Percentiles rank a stretch among this genome's conserved stretches.
These are phyloP conservation scores for Colletotrichum caudatum DNA, from an alignment of 2,329 filamentous ascomycete genomes.

Conservation along the genomic window DNA sequence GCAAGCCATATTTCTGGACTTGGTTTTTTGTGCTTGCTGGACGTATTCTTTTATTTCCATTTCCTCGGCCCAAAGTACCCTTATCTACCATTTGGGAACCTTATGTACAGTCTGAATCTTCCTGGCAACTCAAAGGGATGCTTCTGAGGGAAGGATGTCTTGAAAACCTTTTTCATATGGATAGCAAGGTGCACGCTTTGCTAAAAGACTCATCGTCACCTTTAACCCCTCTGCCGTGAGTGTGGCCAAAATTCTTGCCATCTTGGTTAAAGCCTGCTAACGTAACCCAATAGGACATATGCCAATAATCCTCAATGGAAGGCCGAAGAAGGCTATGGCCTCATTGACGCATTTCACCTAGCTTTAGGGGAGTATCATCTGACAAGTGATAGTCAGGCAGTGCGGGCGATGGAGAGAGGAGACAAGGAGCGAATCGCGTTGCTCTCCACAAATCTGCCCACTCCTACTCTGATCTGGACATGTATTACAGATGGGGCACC, in stretches of 20 bases:
- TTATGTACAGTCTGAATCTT: no score
- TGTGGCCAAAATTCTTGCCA: background rate
- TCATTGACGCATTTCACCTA: background rate
- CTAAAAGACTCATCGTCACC: background rate
- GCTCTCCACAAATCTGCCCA: background rate
- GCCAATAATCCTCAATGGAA: background rate
- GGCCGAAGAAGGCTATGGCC: background rate
- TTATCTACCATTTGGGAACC: no score
- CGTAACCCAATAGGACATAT: background rate
- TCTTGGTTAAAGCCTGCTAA: background rate
- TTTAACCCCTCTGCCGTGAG: background rate
- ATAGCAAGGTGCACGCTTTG: background rate
- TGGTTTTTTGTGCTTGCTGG: background rate
- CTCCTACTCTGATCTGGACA: background rate
- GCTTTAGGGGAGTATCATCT: background rate
- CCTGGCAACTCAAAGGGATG: no score
- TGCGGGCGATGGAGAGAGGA: background rate
- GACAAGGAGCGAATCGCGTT: background rate
- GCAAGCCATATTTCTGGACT: background rate
- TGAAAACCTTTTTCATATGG: background rate
- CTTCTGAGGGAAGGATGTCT: background rate
- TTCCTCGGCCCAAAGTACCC: background rate
- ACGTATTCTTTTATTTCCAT: no score
- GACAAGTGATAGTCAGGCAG: background rate
- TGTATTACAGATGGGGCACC: background rate